Evolutionary conservation across 2,329 filamentous ascomycete genomes (phyloP).

Genomic region (Bipolaris cookei): DNA sequence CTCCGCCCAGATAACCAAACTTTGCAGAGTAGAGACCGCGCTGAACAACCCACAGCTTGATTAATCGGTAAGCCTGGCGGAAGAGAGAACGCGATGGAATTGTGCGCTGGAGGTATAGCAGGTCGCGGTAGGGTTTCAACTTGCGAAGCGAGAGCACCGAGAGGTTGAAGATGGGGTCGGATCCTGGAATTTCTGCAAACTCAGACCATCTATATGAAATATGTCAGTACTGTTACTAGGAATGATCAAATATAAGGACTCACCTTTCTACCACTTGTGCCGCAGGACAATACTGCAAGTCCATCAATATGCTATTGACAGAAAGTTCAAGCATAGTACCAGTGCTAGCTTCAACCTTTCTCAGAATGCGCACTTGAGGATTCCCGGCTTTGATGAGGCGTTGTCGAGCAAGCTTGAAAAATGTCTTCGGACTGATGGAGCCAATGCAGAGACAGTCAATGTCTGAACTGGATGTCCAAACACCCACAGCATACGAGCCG

Average conservation of each 20-base stretch:
- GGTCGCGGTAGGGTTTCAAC: slow-evolving; percentile 68
- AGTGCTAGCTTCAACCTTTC: slow-evolving; percentile 64
- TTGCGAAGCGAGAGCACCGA: slow-evolving; percentile 64
- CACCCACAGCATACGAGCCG: slow-evolving; percentile 69
- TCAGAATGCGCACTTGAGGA: slow-evolving; percentile 58
- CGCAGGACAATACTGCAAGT: slow-evolving; percentile 71
- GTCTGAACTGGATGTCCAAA: slow-evolving; percentile 67
- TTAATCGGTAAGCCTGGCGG: slow-evolving; percentile 63
- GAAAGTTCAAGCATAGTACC: slow-evolving; percentile 70
- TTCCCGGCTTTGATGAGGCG: slow-evolving; percentile 58
- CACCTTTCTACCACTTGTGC: slow-evolving; percentile 60
- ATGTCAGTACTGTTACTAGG: slow-evolving; percentile 11
- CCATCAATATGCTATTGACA: slow-evolving; percentile 63
- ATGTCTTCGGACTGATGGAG: slow-evolving; percentile 64
- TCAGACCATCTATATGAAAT: slow-evolving; percentile 44
- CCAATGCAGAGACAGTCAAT: slow-evolving; percentile 72
- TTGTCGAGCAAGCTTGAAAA: slow-evolving; percentile 65
- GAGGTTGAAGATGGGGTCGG: slow-evolving; percentile 63
- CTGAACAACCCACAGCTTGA: slow-evolving; percentile 67
- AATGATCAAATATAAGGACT: not conserved
- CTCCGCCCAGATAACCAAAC: slow-evolving; percentile 70
- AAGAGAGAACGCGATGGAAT: slow-evolving; percentile 66
- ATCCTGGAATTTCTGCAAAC: slow-evolving; percentile 53
- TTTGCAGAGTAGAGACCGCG: slow-evolving; percentile 69
- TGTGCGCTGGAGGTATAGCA: slow-evolving; percentile 65